phyloP scores from a whole-genome alignment of 73 alveolate genomes.

The Paramecium tetraurelia region DNA sequence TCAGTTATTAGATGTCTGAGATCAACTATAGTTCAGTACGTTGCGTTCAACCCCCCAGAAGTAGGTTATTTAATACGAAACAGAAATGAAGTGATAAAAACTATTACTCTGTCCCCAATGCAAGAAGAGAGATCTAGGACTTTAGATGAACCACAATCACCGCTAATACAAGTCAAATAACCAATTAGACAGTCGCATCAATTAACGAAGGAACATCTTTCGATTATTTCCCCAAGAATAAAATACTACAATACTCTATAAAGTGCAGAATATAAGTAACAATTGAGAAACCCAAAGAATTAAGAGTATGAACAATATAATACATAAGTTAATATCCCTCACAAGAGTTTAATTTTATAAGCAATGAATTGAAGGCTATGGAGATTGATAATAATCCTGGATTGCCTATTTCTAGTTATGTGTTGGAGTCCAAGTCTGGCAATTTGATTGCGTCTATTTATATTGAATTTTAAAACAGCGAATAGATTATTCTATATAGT shows the following conservation, averaged over 20 bases:
- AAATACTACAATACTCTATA: neutral
- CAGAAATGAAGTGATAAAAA: neutral
- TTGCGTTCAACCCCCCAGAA: slow-evolving; percentile 23
- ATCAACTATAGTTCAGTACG: neutral
- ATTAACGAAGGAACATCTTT: neutral
- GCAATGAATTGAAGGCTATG: slow-evolving; percentile 17
- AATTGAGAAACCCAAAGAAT: neutral
- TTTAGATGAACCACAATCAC: neutral
- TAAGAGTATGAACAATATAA: neutral
- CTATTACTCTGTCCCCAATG: neutral
- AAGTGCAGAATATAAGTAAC: neutral
- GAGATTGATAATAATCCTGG: slow-evolving; percentile 27
- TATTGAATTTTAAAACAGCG: slow-evolving; percentile 23
- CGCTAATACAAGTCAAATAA: neutral
- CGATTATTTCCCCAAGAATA: neutral
- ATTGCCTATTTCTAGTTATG: slow-evolving; percentile 29
- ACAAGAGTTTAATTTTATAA: slow-evolving; percentile 1
- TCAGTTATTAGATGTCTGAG: neutral
- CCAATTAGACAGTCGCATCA: neutral
- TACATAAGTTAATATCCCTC: slow-evolving; percentile 2
- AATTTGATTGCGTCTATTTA: slow-evolving; percentile 41
- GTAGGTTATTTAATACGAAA: slow-evolving; percentile 3
- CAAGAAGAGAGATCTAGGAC: neutral
- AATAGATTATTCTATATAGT: slow-evolving; percentile 65
- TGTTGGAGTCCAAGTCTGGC: neutral